Evolutionary conservation across 1,284 basidiomycete species (phyloP).

Genomic region (Ceratobasidium sp.): DNA sequence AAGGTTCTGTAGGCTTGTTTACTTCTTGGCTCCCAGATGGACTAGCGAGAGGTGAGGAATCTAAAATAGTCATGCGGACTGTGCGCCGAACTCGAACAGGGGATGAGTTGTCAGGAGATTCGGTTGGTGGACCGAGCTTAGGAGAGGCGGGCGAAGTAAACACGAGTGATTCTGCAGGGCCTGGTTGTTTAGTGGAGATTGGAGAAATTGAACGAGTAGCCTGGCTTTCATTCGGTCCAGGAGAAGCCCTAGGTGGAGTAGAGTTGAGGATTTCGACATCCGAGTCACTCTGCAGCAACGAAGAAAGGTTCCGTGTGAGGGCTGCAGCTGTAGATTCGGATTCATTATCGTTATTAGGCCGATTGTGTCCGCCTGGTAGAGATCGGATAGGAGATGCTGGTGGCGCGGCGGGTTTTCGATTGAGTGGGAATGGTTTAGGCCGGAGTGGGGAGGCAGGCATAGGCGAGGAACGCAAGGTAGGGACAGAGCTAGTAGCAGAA

Average conservation of each 20-base stretch:
- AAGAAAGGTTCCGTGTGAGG: conserved; percentile 34
- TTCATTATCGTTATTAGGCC: conserved; percentile 64
- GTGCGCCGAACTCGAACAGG: conserved; percentile 58
- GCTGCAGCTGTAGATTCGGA: conserved; percentile 45
- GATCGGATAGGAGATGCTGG: conserved; percentile 29
- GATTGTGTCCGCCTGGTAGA: background rate
- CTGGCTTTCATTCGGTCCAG: conserved; percentile 52
- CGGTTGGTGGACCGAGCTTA: conserved; percentile 25
- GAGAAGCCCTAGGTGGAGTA: conserved; percentile 61
- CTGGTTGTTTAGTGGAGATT: background rate
- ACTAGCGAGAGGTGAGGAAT: conserved; percentile 53
- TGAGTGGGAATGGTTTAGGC: conserved; percentile 32
- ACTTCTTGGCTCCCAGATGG: conserved; percentile 46
- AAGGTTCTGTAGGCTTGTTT: conserved; percentile 27
- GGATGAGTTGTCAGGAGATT: conserved; percentile 65
- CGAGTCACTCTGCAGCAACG: conserved; percentile 62
- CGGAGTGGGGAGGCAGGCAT: background rate
- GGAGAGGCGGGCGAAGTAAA: conserved; percentile 42
- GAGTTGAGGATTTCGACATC: conserved; percentile 67
- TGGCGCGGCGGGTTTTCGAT: conserved; percentile 29
- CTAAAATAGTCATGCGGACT: conserved; percentile 34
- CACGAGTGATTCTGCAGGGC: background rate
- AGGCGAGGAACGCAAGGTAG: conserved; percentile 41
- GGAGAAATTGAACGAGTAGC: background rate
- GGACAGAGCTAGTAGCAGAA: conserved; percentile 58